These are phyloP conservation scores for Phymatotrichopsis omnivora DNA, from an alignment of 2,329 filamentous ascomycete genomes.

Conservation along the genomic window DNA sequence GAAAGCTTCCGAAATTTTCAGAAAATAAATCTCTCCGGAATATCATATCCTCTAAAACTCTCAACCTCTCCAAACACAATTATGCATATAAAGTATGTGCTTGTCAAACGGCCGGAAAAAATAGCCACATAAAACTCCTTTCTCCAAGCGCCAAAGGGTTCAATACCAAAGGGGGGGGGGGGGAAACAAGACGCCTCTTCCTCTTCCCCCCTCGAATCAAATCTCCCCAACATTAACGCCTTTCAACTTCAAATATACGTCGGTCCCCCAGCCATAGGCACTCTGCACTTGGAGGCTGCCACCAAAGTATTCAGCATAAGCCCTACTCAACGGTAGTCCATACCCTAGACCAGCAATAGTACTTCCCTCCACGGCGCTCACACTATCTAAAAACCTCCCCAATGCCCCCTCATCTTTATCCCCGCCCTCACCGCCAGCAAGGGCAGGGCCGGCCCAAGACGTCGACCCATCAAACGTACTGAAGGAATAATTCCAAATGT, in stretches of 20 bases:
- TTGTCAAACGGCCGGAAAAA: too few relatives aligned
- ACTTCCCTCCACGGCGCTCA: slow-evolving; percentile 60
- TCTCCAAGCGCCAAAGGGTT: too few relatives aligned
- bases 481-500: slow-evolving; percentile 96
- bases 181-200: too few relatives aligned
- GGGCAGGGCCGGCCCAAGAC: slow-evolving; percentile 38
- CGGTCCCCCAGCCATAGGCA: slow-evolving; percentile 80
- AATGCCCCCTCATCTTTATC: slow-evolving; percentile 40
- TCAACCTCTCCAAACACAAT: too few relatives aligned
- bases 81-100: too few relatives aligned
- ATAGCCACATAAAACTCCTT: too few relatives aligned
- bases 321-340: slow-evolving; percentile 76
- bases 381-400: slow-evolving; percentile 66
- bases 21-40: too few relatives aligned
- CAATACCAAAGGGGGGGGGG: too few relatives aligned
- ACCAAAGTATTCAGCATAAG: slow-evolving; percentile 97
- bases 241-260: slow-evolving; percentile 57
- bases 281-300: slow-evolving; percentile 93
- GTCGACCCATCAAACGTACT: slow-evolving; percentile 58
- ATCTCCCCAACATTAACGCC: slow-evolving; percentile 42
- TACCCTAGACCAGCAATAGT: slow-evolving; percentile 92
- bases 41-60: too few relatives aligned
- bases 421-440: slow-evolving; percentile 38
- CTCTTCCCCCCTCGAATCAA: too few relatives aligned
- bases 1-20: too few relatives aligned